Percentiles rank a stretch among this genome's conserved stretches.
These are phyloP conservation scores for Shiraia bambusicola DNA, from an alignment of 2,329 filamentous ascomycete genomes.

Conservation along the genomic window DNA sequence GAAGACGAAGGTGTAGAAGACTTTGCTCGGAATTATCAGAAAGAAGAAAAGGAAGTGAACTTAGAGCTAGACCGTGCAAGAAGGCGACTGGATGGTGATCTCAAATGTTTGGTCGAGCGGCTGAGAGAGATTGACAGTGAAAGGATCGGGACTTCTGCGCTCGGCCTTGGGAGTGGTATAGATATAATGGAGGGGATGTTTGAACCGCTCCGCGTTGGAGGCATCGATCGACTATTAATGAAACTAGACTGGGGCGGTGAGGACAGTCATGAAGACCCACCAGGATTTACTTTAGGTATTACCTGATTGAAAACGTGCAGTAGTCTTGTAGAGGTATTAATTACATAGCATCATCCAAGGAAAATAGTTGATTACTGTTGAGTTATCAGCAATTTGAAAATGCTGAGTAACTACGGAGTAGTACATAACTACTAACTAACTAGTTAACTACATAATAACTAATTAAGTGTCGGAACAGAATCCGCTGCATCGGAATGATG, in stretches of 20 bases:
- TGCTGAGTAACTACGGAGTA: too few relatives aligned
- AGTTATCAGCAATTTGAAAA: too few relatives aligned
- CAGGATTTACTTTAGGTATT: constrained; percentile 20
- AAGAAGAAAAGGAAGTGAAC: constrained; percentile 71
- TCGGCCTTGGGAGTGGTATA: constrained; percentile 11
- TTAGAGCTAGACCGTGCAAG: constrained; percentile 66
- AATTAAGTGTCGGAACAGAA: constrained; percentile 23
- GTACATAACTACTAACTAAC: too few relatives aligned
- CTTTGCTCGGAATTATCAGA: constrained; percentile 52
- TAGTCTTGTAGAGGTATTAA: constrained; percentile 9
- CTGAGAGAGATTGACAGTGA: constrained; percentile 62
- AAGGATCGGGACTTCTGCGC: constrained; percentile 37
- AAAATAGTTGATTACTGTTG: too few relatives aligned
- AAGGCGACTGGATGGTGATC: constrained; percentile 64
- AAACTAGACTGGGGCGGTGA: constrained; percentile 70
- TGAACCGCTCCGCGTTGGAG: constrained; percentile 70
- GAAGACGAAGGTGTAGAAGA: constrained; percentile 77
- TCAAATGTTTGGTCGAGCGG: constrained; percentile 61
- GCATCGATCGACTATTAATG: constrained; percentile 84
- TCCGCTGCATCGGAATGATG: constrained; percentile 10
- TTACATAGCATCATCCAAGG: too few relatives aligned
- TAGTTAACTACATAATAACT: too few relatives aligned
- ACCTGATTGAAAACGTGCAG: too few relatives aligned
- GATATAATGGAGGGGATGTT: constrained; percentile 55
- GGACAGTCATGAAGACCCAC: constrained; percentile 29